phyloP scores from a whole-genome alignment of 495 filamentous ascomycete species.

The Penicillium maclennaniae region DNA sequence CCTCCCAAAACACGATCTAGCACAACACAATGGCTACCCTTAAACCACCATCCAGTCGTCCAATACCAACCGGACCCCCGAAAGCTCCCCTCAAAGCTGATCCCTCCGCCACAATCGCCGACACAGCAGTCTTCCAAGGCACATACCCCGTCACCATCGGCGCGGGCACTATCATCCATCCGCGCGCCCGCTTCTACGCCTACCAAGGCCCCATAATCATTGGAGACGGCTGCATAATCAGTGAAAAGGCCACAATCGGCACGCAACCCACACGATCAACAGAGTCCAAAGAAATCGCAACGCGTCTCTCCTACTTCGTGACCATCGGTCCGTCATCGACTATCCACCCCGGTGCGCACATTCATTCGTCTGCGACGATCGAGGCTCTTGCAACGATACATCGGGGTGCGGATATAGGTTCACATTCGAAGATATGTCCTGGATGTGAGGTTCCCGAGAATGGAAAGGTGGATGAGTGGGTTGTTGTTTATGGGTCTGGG shows the following conservation, averaged over 20 bases:
- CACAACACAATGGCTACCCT: conserved; percentile 23
- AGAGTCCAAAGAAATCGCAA: conserved; percentile 14
- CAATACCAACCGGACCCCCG: conserved; percentile 20
- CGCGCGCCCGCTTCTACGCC: conserved; percentile 67
- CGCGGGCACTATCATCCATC: conserved; percentile 74
- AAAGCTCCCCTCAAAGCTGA: conserved; percentile 66
- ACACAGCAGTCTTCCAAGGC: conserved; percentile 69
- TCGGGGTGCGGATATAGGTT: conserved; percentile 31
- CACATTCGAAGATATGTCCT: conserved; percentile 41
- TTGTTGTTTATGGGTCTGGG: conserved; percentile 42
- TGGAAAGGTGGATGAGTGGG: conserved; percentile 34
- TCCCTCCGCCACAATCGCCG: conserved; percentile 66
- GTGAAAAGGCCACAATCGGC: conserved; percentile 66
- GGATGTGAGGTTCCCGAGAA: conserved; percentile 31
- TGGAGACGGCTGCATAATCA: conserved; percentile 69
- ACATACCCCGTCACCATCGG: conserved; percentile 67
- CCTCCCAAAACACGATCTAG: conserved; percentile 4
- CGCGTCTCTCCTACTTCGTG: conserved; percentile 35
- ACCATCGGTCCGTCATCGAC: conserved; percentile 31
- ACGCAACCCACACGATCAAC: conserved; percentile 28
- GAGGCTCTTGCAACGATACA: conserved; percentile 33
- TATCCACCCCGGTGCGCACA: conserved; percentile 32
- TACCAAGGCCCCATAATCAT: conserved; percentile 66
- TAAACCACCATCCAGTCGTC: conserved; percentile 25
- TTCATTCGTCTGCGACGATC: conserved; percentile 34